Conservation (phyloP, 1,139 yeast species). For the Sugiyamaella sp. region DNA sequence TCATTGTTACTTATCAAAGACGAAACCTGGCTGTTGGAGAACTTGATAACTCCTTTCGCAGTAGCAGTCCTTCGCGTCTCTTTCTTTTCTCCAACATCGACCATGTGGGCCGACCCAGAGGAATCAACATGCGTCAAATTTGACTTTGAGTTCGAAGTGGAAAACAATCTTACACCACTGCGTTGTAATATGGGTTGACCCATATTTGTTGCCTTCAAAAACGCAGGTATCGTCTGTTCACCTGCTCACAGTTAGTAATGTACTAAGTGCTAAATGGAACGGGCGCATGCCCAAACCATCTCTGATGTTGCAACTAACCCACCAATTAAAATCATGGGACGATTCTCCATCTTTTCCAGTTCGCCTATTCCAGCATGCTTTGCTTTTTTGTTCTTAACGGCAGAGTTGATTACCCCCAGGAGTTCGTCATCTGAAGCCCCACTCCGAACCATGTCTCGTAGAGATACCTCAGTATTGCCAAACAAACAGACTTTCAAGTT, state of each 20-base stretch:
- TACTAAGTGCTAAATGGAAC: too few species aligned
- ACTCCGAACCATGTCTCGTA: conserved; percentile 48
- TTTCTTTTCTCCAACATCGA: conserved; percentile 47
- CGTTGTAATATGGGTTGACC: background rate
- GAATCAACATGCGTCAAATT: conserved; percentile 48
- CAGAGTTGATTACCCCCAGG: conserved; percentile 46
- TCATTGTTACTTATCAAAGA: conserved; percentile 41
- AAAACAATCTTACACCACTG: background rate
- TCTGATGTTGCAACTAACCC: conserved; percentile 40
- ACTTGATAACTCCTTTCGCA: conserved; percentile 48
- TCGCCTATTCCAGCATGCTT: conserved; percentile 55
- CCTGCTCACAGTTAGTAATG: background rate
- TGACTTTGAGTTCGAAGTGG: background rate
- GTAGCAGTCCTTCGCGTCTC: conserved; percentile 47
- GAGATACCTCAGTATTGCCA: conserved; percentile 53
- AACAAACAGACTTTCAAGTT: conserved; percentile 55
- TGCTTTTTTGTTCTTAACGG: conserved; percentile 50
- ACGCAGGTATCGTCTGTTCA: background rate
- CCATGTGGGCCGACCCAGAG: conserved; percentile 54
- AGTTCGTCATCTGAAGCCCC: conserved; percentile 43
- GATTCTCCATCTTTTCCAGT: conserved; percentile 49
- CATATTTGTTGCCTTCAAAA: background rate
- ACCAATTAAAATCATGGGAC: conserved; percentile 59
- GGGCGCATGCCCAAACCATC: background rate
- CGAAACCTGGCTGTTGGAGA: conserved; percentile 42